These are phyloP conservation scores for Kodamaea kaohsiungensis DNA, from an alignment of 805 yeast species.

Conservation along the genomic window DNA sequence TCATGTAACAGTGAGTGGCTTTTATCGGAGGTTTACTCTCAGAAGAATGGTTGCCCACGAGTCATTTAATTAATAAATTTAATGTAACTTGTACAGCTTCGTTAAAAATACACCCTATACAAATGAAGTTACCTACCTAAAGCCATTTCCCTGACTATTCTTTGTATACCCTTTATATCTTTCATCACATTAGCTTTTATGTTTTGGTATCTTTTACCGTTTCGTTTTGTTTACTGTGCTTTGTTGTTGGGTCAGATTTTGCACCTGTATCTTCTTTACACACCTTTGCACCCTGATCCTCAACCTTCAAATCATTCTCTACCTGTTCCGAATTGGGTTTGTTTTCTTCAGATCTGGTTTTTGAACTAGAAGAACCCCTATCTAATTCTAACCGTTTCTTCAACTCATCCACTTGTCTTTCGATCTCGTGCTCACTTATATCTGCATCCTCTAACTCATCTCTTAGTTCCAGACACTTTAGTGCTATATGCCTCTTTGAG, in stretches of 20 bases:
- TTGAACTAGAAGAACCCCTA: background rate
- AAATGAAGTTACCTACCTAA: background rate
- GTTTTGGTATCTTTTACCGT: background rate
- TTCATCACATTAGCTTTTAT: no score
- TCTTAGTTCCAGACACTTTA: slow-evolving; percentile 50
- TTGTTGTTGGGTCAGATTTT: background rate
- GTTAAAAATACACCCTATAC: background rate
- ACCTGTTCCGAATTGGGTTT: background rate
- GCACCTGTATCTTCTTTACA: background rate
- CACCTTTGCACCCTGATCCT: background rate
- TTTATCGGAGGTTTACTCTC: no score
- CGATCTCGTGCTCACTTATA: slow-evolving; percentile 33
- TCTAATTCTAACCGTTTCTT: slow-evolving; percentile 17
- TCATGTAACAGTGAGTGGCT: background rate
- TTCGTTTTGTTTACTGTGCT: background rate
- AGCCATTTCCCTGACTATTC: no score
- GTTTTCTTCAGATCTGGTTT: background rate
- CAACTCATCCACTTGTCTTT: slow-evolving; percentile 20
- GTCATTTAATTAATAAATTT: no score
- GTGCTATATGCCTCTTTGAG: slow-evolving; percentile 8
- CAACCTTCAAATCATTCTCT: background rate
- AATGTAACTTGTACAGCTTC: background rate
- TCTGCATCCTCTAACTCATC: slow-evolving; percentile 53
- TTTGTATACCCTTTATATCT: no score
- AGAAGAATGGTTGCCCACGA: background rate